These are phyloP conservation scores for Rhizopogon roseolus DNA, from an alignment of 768 basidiomycete species.

Conservation along the genomic window DNA sequence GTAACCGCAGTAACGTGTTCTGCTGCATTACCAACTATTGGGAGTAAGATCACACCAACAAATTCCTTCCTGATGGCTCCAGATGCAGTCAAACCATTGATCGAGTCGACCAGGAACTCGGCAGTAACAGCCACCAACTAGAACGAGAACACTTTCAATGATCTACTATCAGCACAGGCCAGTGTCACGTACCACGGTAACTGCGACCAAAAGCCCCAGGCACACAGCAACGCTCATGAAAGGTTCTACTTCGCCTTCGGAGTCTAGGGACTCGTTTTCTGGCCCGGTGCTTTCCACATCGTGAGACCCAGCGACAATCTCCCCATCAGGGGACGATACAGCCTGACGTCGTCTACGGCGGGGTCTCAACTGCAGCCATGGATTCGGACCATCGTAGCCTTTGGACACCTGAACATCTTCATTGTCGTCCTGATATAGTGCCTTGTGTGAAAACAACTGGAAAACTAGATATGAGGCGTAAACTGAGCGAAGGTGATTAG, in stretches of 20 bases:
- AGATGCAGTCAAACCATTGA: slow-evolving; percentile 59
- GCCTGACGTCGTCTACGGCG: neutral
- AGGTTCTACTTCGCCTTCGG: slow-evolving; percentile 32
- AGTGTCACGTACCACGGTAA: slow-evolving; percentile 53
- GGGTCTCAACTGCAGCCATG: slow-evolving; percentile 10
- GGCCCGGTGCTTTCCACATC: neutral
- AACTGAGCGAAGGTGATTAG: slow-evolving; percentile 35
- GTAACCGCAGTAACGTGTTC: slow-evolving; percentile 92
- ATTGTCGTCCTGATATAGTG: slow-evolving; percentile 51
- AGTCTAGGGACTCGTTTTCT: slow-evolving; percentile 9
- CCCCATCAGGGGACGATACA: neutral
- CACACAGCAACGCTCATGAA: slow-evolving; percentile 54
- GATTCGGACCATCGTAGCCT: slow-evolving; percentile 38
- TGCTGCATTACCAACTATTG: slow-evolving; percentile 89
- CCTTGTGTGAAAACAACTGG: slow-evolving; percentile 74
- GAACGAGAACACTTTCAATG: neutral
- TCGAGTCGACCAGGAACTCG: slow-evolving; percentile 74
- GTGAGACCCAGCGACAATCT: neutral
- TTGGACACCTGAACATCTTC: slow-evolving; percentile 33
- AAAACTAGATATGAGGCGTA: slow-evolving; percentile 74
- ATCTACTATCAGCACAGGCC: neutral
- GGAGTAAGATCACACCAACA: slow-evolving; percentile 82
- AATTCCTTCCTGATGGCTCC: slow-evolving; percentile 71
- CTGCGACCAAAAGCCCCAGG: slow-evolving; percentile 44
- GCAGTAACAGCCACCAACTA: slow-evolving; percentile 55